These are phyloP conservation scores for Xerophyta viscosa DNA, from an alignment of 106 monocot species.

Conservation along the genomic window DNA sequence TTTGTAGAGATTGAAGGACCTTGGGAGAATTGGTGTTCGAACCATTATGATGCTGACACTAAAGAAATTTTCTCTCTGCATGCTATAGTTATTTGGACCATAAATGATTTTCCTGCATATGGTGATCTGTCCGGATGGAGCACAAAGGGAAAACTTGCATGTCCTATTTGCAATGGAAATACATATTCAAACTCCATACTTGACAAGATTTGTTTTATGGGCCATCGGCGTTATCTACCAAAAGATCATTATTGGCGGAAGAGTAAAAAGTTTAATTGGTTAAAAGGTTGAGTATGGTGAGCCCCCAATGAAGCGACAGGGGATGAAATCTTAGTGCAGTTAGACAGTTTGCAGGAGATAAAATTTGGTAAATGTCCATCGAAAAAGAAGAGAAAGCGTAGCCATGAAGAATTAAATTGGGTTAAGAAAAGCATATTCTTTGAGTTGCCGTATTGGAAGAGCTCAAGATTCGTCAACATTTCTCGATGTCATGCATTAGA, in stretches of 20 bases:
- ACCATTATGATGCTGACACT: constrained; percentile 9
- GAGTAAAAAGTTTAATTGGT: neutral
- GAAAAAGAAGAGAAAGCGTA: neutral
- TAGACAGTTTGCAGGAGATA: neutral
- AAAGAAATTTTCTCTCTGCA: constrained; percentile 10
- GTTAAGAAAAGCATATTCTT: constrained; percentile 17
- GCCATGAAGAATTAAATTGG: neutral
- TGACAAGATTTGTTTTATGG: constrained; percentile 2
- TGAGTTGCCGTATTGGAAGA: constrained; percentile 4
- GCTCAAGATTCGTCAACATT: constrained; percentile 5
- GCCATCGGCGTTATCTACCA: constrained; percentile 5
- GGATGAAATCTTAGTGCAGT: neutral
- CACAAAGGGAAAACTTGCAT: constrained; percentile 10
- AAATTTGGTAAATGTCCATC: neutral
- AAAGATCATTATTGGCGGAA: neutral
- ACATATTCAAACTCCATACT: neutral
- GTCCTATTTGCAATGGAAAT: constrained; percentile 1
- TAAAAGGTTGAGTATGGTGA: too few relatives aligned
- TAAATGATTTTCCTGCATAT: constrained; percentile 15
- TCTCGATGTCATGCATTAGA: constrained; percentile 14
- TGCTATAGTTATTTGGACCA: constrained; percentile 5
- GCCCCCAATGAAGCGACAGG: neutral
- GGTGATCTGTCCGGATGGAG: constrained; percentile 10
- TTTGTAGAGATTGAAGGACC: constrained; percentile 1
- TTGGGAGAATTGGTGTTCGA: neutral